Base-by-base conservation (phyloP, 2,329 filamentous ascomycete genomes). In the Teratosphaeria gauchensis region DNA sequence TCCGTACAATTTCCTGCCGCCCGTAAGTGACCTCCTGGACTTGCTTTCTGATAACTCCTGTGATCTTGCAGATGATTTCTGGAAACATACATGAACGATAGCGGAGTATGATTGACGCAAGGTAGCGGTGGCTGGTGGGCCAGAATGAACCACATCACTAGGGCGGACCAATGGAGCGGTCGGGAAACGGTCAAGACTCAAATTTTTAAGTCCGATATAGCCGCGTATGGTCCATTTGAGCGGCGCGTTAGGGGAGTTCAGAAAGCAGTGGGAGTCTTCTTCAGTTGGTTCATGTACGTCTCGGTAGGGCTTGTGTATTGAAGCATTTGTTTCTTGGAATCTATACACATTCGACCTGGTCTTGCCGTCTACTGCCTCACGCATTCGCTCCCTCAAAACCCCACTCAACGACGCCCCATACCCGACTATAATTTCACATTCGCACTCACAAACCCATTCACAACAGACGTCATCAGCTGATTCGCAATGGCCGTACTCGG, bases 401-500 rank as follows among this genome's bases (percentile, higher is more conserved):
- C n/a, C n/a, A n/a, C n/a, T n/a, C n/a, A n/a, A n/a, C n/a, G n/a
- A n/a, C n/a, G n/a, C n/a, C n/a, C n/a, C n/a, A n/a, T n/a, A n/a
- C 28, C 21, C 4, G 3, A 16, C 60, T 63, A 79, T 55, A 78
- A 76, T 73, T 77, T 78, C 3, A 72, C 65, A 38, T 71, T 74
- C 1, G 77, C 78, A 11, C 78, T 79, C 60, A 89, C 76, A 71
- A 89, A 94, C 0, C 90, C 90, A 55, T 85, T 84, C 0, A 87
- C 82, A 14, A 96, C 90, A 1, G 91, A 90, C 56, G 79, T 81
- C 66, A 99, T 85, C 69, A 97, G 75, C 71, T 92, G 88, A 73
- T 97, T 89, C 16, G 94, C 94, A 80, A 99, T 97, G 1, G 94
- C 92, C 38, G 91, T 95, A 59, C 80, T 77, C 1, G 91, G 90